Evolutionary conservation across 1,139 yeast genomes (phyloP).

Genomic region (Pichia sp.): DNA sequence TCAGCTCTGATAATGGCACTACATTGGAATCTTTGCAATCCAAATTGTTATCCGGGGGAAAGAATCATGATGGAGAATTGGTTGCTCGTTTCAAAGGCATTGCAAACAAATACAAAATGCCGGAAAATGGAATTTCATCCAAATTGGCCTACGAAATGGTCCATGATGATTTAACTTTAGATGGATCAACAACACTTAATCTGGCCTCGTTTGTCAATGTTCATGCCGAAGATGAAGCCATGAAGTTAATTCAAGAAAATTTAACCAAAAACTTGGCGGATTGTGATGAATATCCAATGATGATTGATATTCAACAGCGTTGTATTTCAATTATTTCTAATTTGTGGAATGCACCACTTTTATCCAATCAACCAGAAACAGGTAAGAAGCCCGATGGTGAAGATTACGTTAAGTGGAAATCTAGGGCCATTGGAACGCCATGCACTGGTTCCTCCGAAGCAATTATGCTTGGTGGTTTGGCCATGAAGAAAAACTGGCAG

Average conservation of each 20-base stretch:
- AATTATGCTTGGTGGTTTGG: slow-evolving; percentile 86
- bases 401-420: slow-evolving; percentile 7
- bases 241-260: slow-evolving; percentile 54
- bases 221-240: slow-evolving; percentile 42
- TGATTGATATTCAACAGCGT: slow-evolving; percentile 71
- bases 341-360: slow-evolving; percentile 70
- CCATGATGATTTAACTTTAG: slow-evolving; percentile 67
- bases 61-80: slow-evolving; percentile 1
- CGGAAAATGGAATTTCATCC: slow-evolving; percentile 45
- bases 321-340: slow-evolving; percentile 74
- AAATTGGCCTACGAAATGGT: slow-evolving; percentile 54
- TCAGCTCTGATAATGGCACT: slow-evolving; percentile 5
- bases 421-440: slow-evolving; percentile 72
- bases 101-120: slow-evolving; percentile 47
- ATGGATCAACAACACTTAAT: slow-evolving; percentile 78
- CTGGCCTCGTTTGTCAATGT: slow-evolving; percentile 89
- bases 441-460: slow-evolving; percentile 95
- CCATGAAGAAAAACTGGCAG: slow-evolving; percentile 88
- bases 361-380: slow-evolving; percentile 13
- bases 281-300: slow-evolving; percentile 86
- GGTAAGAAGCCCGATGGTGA: slow-evolving; percentile 4
- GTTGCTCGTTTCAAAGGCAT: slow-evolving; percentile 23
- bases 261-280: slow-evolving; percentile 85
- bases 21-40: background rate
- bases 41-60: background rate